A percentile compares a stretch with the other conserved stretches of the same genome.
These are phyloP conservation scores for Colletotrichum nymphaeae DNA, from an alignment of 2,329 filamentous ascomycete species.

Conservation along the genomic window DNA sequence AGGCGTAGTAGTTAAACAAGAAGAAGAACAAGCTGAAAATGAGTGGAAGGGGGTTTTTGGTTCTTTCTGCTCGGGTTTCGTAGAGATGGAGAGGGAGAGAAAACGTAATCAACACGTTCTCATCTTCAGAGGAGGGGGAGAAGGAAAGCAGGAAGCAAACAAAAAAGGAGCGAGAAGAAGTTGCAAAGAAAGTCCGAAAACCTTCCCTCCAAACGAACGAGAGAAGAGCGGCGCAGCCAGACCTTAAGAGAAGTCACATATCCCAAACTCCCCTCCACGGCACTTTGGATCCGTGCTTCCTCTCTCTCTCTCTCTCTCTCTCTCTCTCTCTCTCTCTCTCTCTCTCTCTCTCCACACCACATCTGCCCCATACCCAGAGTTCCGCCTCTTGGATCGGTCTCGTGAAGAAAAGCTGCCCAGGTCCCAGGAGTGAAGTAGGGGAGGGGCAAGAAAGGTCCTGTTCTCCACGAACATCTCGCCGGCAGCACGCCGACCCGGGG, in stretches of 20 bases:
- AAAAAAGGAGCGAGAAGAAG: constrained; percentile 3
- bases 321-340: too few species aligned
- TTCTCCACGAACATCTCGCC: constrained; percentile 23
- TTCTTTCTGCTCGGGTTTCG: neutral
- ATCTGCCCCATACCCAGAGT: neutral
- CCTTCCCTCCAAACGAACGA: neutral
- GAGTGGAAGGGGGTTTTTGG: neutral
- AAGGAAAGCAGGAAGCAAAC: neutral
- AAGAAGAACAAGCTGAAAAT: neutral
- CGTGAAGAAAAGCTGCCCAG: neutral
- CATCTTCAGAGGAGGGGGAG: neutral
- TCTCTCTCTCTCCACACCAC: neutral
- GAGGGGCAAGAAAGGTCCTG: neutral
- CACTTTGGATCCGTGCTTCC: neutral
- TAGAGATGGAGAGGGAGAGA: neutral
- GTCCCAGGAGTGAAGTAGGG: neutral
- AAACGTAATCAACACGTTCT: constrained; percentile 29
- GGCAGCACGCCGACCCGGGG: constrained; percentile 24
- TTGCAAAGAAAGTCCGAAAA: constrained; percentile 20
- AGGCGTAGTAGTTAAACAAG: neutral
- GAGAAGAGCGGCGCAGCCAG: constrained; percentile 18
- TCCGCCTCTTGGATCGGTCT: neutral
- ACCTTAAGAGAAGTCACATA: constrained; percentile 30
- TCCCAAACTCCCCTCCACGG: constrained; percentile 2
- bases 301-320: neutral